Evolutionary conservation across 2,329 filamentous ascomycete genomes (phyloP), one percentile per base, ranked within the genome.

Genomic region (Pseudogymnoascus sp.): DNA sequence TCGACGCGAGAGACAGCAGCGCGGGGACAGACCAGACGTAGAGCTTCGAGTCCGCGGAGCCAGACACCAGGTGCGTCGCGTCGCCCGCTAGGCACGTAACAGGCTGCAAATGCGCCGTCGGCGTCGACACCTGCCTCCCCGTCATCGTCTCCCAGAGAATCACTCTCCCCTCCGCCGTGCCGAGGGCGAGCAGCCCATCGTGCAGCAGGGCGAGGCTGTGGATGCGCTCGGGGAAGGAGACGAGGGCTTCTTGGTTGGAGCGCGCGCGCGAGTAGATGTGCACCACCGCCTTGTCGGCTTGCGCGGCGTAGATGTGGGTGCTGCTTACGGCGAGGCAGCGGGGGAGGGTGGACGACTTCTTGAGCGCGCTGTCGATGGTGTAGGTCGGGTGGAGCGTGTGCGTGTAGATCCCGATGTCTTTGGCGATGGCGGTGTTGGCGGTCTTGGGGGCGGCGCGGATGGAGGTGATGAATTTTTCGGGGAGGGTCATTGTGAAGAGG

Each of bases 131-230:
- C 72, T 90, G 85, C 65, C 91, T 82, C 62, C 91, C 91, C 9
- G 90, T 92, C 72, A 83, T 86, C 36, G 85, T 91, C 87, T 99
- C 95, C 95, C 95, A 99, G 2, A 96, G 76, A 70, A 96, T 89
- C 68, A 97, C 76, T 63, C 93, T 86, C 15, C 95, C 95, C 69
- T 92, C 91, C 63, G 87, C 86, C 0, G 92, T 96, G 10, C 95
- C 95, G 63, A 96, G 75, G 63, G 91, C 79, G 67, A 96, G 79
- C 60, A 96, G 83, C 63, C 77, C 80, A 67, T 90, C 83, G 59
- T 84, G 87, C 23, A 86, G 85, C 63, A 96, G 80, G 21, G 86
- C 83, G 70, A 96, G 78, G 75, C 89, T 92, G 67, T 86, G 87
- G 71, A 99, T 91, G 70, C 87, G 85, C 76, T 97, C 93, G 0